phyloP scores from a whole-genome alignment of 2,329 filamentous ascomycete species.

The Colletotrichum sp. region DNA sequence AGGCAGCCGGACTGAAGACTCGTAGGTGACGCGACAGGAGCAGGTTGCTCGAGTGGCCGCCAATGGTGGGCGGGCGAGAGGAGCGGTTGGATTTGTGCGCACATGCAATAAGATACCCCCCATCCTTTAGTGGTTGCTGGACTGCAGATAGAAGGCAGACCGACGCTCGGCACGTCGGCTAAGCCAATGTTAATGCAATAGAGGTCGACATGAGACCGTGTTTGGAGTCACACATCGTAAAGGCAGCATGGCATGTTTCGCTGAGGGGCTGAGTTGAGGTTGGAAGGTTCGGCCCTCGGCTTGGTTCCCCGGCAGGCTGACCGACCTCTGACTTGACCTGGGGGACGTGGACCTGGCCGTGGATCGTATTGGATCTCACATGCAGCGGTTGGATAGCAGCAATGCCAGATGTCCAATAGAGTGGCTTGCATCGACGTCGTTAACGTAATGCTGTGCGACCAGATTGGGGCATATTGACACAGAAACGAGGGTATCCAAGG shows the following conservation, averaged over 20 bases:
- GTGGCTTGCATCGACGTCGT: slow-evolving; percentile 5
- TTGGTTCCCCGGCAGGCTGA: not conserved
- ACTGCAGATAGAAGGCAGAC: not conserved
- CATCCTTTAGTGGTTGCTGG: not conserved
- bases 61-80: not conserved
- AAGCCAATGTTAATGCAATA: slow-evolving; percentile 10
- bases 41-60: not conserved
- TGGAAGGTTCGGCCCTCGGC: not conserved
- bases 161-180: slow-evolving; percentile 3
- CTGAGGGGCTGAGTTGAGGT: not conserved
- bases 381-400: not conserved
- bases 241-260: not conserved
- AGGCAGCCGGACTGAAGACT: not conserved
- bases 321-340: not conserved
- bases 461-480: not conserved
- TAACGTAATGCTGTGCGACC: slow-evolving; percentile 13
- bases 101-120: slow-evolving; percentile 19
- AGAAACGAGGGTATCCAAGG: not conserved
- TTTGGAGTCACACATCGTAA: not conserved
- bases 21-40: not conserved
- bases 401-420: slow-evolving; percentile 9
- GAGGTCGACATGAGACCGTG: not conserved
- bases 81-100: slow-evolving; percentile 5
- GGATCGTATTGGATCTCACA: slow-evolving; percentile 20
- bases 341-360: not conserved